Conservation (phyloP, 2,329 filamentous ascomycete genomes). For the Calonectria multiphialidica region DNA sequence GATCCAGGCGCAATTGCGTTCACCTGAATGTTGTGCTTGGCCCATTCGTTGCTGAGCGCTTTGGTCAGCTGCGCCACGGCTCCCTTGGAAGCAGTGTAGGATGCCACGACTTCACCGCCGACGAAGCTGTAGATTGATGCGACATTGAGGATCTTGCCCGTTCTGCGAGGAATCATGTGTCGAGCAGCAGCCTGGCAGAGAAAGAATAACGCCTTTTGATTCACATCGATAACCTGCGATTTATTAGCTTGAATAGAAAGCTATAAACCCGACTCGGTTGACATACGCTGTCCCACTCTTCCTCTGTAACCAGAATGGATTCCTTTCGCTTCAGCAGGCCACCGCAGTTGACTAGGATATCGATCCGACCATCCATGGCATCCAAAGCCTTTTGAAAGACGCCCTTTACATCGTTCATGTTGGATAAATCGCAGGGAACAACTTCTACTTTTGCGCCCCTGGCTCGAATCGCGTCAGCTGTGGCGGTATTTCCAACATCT, state of each 20-base stretch:
- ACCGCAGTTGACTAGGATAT: conserved; percentile 26
- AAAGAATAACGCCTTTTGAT: conserved; percentile 20
- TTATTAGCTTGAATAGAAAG: neutral
- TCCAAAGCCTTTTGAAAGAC: conserved; percentile 21
- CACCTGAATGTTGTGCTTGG: conserved; percentile 23
- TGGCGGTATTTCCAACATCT: conserved; percentile 6
- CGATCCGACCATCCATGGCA: conserved; percentile 13
- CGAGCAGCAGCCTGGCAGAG: conserved; percentile 23
- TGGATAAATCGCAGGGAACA: conserved; percentile 13
- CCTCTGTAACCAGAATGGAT: neutral
- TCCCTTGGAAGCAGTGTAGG: conserved; percentile 24
- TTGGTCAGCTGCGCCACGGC: conserved; percentile 27
- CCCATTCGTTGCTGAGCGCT: conserved; percentile 25
- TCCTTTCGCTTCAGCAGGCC: conserved; percentile 17
- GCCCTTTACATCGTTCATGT: conserved; percentile 14
- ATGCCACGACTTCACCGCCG: conserved; percentile 7
- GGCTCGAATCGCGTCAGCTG: conserved; percentile 16
- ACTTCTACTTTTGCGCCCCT: neutral
- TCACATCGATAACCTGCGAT: conserved; percentile 21
- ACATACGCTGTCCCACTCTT: conserved; percentile 21
- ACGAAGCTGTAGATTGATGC: conserved; percentile 23
- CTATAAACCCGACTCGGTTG: too few species aligned
- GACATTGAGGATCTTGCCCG: conserved; percentile 26
- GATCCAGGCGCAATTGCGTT: conserved; percentile 27
- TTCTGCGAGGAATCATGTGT: conserved; percentile 19